Evolutionary conservation across 1,284 basidiomycete genomes (phyloP).

Genomic region (Vanrija sp.): DNA sequence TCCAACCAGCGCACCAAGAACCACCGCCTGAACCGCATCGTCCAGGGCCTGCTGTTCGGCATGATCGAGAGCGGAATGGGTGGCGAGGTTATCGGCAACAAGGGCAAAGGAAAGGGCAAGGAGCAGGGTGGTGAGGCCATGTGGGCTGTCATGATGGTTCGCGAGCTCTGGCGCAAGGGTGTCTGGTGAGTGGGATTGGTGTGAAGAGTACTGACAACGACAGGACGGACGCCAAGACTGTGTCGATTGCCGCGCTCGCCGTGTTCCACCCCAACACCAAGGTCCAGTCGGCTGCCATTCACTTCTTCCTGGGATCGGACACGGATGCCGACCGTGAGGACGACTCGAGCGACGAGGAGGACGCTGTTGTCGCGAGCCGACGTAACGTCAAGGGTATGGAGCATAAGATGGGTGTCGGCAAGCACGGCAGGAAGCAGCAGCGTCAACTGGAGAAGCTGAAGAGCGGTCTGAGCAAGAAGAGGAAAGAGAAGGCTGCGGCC

Average conservation of each 20-base stretch:
- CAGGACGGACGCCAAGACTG: constrained; percentile 88
- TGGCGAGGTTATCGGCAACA: constrained; percentile 71
- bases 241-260: constrained; percentile 85
- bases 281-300: constrained; percentile 92
- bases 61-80: constrained; percentile 93
- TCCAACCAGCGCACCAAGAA: constrained; percentile 88
- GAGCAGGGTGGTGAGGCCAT: constrained; percentile 78
- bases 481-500: constrained; percentile 51
- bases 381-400: constrained; percentile 68
- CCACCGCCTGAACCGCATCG: constrained; percentile 92
- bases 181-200: constrained; percentile 64
- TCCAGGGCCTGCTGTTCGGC: constrained; percentile 91
- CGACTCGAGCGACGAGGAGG: constrained; percentile 69
- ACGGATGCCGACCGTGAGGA: constrained; percentile 64
- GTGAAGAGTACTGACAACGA: not conserved
- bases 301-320: constrained; percentile 91
- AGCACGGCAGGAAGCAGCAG: constrained; percentile 78
- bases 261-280: constrained; percentile 93
- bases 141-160: constrained; percentile 94
- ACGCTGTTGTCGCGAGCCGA: constrained; percentile 52
- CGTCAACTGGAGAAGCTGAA: constrained; percentile 55
- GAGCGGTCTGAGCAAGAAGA: constrained; percentile 68
- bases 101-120: constrained; percentile 55
- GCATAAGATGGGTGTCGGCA: constrained; percentile 81
- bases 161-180: constrained; percentile 91